Conservation (phyloP, 1,284 basidiomycete genomes). For the Apiotrichum veenhuisii region DNA sequence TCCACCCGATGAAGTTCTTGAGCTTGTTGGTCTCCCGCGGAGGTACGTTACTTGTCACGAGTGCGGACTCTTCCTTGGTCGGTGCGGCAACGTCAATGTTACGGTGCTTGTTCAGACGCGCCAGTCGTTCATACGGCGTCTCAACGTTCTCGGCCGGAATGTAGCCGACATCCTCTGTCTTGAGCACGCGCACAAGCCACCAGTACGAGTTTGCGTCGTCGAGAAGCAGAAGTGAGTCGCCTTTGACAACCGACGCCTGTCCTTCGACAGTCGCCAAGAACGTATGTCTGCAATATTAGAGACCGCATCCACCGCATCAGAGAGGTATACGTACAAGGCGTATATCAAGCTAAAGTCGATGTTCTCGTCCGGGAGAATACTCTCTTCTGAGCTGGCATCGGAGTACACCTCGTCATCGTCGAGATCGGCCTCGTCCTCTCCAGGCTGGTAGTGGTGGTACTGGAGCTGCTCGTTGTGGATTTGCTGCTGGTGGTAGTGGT, state of each 20-base stretch:
- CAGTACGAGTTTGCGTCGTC: slow-evolving; percentile 97
- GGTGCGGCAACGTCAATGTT: slow-evolving; percentile 77
- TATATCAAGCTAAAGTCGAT: slow-evolving; percentile 55
- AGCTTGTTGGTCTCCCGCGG: slow-evolving; percentile 19
- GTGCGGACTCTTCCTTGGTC: slow-evolving; percentile 34
- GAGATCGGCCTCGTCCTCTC: slow-evolving; percentile 37
- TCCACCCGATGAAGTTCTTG: slow-evolving; percentile 34
- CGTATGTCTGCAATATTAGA: slow-evolving; percentile 61
- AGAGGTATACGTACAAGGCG: slow-evolving; percentile 46
- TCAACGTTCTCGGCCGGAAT: slow-evolving; percentile 99
- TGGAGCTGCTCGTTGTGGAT: slow-evolving; percentile 28
- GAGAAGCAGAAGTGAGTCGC: slow-evolving; percentile 86
- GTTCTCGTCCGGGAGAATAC: slow-evolving; percentile 52
- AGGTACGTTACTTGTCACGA: slow-evolving; percentile 8
- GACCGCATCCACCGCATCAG: background rate
- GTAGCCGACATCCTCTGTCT: slow-evolving; percentile 98
- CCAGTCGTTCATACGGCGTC: slow-evolving; percentile 93
- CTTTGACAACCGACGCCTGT: slow-evolving; percentile 93
- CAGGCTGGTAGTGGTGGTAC: slow-evolving; percentile 17
- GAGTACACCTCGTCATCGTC: slow-evolving; percentile 37
- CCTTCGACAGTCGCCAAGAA: slow-evolving; percentile 95
- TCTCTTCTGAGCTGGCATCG: slow-evolving; percentile 46
- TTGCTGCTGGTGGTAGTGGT: slow-evolving; percentile 18
- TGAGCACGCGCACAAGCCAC: slow-evolving; percentile 95
- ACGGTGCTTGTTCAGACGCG: slow-evolving; percentile 91